phyloP scores from a whole-genome alignment of 768 basidiomycete genomes.

The Podaxis carcinomalis region DNA sequence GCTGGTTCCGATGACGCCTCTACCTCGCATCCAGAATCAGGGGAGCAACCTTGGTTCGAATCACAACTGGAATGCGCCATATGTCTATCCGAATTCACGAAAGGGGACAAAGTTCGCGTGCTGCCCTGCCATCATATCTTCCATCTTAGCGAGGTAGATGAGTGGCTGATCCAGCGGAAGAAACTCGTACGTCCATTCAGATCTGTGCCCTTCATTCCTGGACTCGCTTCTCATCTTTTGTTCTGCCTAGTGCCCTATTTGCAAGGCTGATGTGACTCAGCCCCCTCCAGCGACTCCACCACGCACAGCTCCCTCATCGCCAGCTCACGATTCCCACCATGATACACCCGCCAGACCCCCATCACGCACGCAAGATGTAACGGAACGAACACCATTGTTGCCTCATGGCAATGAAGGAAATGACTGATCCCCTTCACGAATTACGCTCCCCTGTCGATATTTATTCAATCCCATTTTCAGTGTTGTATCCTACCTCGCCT shows the following conservation, averaged over 20 bases:
- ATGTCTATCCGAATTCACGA: conserved; percentile 81
- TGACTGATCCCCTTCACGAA: conserved; percentile 2
- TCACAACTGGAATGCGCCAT: conserved; percentile 87
- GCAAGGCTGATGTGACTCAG: conserved; percentile 88
- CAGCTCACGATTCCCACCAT: conserved; percentile 16
- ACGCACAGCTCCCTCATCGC: conserved; percentile 10
- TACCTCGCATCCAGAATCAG: conserved; percentile 30
- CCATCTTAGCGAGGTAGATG: conserved; percentile 86
- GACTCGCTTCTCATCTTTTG: conserved; percentile 5
- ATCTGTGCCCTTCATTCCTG: conserved; percentile 1
- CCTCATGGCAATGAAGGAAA: conserved; percentile 18
- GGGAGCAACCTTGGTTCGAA: conserved; percentile 70
- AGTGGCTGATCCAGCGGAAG: conserved; percentile 90
- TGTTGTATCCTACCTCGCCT: conserved; percentile 4
- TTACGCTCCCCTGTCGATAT: conserved; percentile 2
- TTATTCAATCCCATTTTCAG: neutral
- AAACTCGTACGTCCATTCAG: conserved; percentile 65
- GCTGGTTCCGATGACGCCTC: conserved; percentile 28
- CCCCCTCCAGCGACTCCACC: conserved; percentile 28
- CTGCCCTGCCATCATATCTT: conserved; percentile 95
- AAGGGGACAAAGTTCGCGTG: conserved; percentile 87
- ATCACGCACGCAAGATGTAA: conserved; percentile 13
- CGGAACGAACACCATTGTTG: conserved; percentile 38
- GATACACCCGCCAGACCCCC: conserved; percentile 2
- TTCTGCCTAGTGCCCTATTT: conserved; percentile 73